Conservation (phyloP, 371 early-diverging fungal species). For the Mucor mucedo region DNA sequence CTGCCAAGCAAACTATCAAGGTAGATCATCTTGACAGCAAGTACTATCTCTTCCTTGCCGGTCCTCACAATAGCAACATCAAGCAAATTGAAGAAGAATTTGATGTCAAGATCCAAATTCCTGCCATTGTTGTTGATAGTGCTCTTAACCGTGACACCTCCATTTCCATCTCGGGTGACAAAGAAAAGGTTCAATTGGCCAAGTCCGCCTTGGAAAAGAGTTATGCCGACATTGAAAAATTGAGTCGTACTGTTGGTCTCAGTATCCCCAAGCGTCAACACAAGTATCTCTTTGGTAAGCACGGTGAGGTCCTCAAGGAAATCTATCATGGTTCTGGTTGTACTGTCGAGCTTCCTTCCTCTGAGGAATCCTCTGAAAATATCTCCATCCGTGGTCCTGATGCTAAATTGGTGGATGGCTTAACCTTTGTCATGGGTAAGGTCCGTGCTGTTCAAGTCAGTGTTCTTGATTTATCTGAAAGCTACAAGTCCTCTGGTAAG, state of each 20-base stretch:
- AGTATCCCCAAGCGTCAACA: slow-evolving; percentile 89
- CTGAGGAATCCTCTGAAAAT: slow-evolving; percentile 71
- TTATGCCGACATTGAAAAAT: slow-evolving; percentile 65
- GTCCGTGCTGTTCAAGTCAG: slow-evolving; percentile 67
- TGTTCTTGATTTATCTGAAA: slow-evolving; percentile 54
- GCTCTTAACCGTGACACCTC: slow-evolving; percentile 56
- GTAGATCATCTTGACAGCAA: slow-evolving; percentile 63
- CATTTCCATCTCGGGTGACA: slow-evolving; percentile 71
- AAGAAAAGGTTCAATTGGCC: slow-evolving; percentile 70
- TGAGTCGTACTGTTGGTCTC: slow-evolving; percentile 67
- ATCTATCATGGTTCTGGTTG: slow-evolving; percentile 84
- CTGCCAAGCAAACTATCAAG: slow-evolving; percentile 61
- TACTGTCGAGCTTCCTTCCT: slow-evolving; percentile 77
- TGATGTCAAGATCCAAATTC: slow-evolving; percentile 78
- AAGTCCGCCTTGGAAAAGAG: slow-evolving; percentile 62
- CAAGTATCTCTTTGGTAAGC: slow-evolving; percentile 86
- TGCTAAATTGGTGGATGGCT: slow-evolving; percentile 65
- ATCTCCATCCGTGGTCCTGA: slow-evolving; percentile 86
- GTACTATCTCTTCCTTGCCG: slow-evolving; percentile 84
- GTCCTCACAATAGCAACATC: slow-evolving; percentile 68
- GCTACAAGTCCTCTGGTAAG: slow-evolving; percentile 50
- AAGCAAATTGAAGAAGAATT: slow-evolving; percentile 65
- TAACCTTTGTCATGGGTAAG: slow-evolving; percentile 80
- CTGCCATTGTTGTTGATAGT: slow-evolving; percentile 56
- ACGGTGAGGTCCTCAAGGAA: slow-evolving; percentile 78